phyloP scores from a whole-genome alignment of 106 monocot genomes.

The Hemerocallis citrina region DNA sequence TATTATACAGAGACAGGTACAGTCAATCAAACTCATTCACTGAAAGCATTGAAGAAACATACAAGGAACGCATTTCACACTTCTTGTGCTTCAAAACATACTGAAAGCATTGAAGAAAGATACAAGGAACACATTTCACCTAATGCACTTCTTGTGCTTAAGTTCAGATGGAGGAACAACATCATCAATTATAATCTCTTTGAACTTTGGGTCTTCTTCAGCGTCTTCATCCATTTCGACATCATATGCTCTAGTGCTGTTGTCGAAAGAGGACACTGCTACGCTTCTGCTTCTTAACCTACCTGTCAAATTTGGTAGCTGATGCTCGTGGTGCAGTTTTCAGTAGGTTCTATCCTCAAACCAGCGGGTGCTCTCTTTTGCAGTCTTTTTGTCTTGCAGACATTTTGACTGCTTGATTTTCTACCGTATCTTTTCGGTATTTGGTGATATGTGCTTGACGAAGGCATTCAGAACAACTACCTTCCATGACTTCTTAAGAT shows the following conservation, averaged over 20 bases:
- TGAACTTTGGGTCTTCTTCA: not conserved
- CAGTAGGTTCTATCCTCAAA: not conserved
- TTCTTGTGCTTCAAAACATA: too few species aligned
- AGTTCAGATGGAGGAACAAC: too few species aligned
- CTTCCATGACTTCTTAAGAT: conserved; percentile 17
- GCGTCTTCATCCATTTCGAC: conserved; percentile 2
- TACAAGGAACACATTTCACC: too few species aligned
- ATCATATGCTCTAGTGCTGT: conserved; percentile 4
- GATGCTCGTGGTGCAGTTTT: conserved; percentile 1
- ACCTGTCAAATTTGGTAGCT: not conserved
- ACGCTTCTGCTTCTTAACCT: not conserved
- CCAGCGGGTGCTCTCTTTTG: conserved; percentile 12
- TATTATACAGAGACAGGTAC: too few species aligned
- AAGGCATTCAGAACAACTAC: conserved; percentile 12
- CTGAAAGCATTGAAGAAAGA: too few species aligned
- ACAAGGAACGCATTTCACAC: too few species aligned
- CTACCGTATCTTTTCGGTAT: conserved; percentile 10
- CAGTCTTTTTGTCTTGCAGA: conserved; percentile 18
- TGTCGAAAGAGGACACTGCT: not conserved
- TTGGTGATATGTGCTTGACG: conserved; percentile 12
- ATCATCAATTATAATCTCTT: not conserved
- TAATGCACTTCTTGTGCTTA: too few species aligned
- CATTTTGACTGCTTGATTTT: conserved; percentile 17
- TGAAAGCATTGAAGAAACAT: too few species aligned
- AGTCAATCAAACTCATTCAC: too few species aligned